Evolutionary conservation across 1,284 basidiomycete genomes (phyloP).

Genomic region (Sanghuangporus baumii): DNA sequence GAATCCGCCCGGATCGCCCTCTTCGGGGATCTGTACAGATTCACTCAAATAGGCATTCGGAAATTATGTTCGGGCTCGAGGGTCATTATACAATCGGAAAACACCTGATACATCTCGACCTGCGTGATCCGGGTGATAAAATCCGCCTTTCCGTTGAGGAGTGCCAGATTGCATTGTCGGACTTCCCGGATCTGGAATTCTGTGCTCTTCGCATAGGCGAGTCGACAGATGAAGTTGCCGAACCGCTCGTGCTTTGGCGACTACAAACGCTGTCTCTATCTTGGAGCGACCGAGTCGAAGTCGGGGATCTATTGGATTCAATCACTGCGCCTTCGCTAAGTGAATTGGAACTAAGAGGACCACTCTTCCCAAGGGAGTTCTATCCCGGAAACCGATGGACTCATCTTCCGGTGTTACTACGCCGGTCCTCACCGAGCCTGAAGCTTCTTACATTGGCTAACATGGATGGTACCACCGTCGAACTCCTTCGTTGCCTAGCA

Average conservation of each 20-base stretch:
- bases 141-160: conserved; percentile 3
- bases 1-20: background rate
- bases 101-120: conserved; percentile 1
- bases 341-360: conserved; percentile 1
- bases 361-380: background rate
- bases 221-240: background rate
- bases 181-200: conserved; percentile 7
- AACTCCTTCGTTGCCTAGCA: conserved; percentile 2
- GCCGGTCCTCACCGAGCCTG: background rate
- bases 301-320: background rate
- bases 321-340: background rate
- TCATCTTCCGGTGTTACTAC: background rate
- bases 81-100: conserved; percentile 1
- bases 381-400: background rate
- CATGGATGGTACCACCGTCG: background rate
- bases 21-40: background rate
- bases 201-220: conserved; percentile 2
- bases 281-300: background rate
- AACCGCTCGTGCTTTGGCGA: background rate
- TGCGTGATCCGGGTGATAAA: background rate
- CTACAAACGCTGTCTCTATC: conserved; percentile 1
- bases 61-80: conserved; percentile 6
- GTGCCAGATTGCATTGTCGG: background rate
- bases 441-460: background rate
- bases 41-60: background rate